Evolutionary conservation across 495 filamentous ascomycete genomes (phyloP).

Genomic region (Ramalina intermedia): DNA sequence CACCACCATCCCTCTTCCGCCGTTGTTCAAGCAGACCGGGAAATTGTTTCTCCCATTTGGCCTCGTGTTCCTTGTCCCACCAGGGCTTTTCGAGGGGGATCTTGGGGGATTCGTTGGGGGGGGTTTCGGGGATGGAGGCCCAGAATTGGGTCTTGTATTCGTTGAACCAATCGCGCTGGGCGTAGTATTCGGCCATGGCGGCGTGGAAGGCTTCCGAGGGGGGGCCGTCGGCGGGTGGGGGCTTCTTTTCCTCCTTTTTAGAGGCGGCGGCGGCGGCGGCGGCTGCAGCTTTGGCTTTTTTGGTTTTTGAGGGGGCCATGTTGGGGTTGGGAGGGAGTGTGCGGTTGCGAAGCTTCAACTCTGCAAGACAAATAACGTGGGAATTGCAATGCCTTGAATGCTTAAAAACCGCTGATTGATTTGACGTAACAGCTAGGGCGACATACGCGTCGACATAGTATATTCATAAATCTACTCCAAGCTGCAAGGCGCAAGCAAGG

Average conservation of each 20-base stretch:
- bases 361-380: too few relatives aligned
- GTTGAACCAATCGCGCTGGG: constrained; percentile 23
- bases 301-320: neutral
- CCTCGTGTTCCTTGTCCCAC: constrained; percentile 17
- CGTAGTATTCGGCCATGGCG: constrained; percentile 21
- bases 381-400: too few relatives aligned
- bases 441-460: too few relatives aligned
- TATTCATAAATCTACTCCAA: too few relatives aligned
- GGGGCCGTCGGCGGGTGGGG: neutral
- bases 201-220: constrained; percentile 9
- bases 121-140: constrained; percentile 16
- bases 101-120: constrained; percentile 14
- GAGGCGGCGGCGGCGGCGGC: neutral
- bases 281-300: neutral
- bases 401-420: too few relatives aligned
- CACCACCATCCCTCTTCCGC: neutral
- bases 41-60: neutral
- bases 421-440: too few relatives aligned
- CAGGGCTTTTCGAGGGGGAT: constrained; percentile 22
- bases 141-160: constrained; percentile 15
- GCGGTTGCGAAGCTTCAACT: too few relatives aligned
- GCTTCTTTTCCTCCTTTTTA: neutral
- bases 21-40: neutral
- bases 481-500: too few relatives aligned
- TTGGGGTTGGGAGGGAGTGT: too few relatives aligned